Percentiles rank a stretch among this genome's conserved stretches.
Conservation (phyloP, 169 alveolate species). For the Cryptosporidium ryanae region DNA sequence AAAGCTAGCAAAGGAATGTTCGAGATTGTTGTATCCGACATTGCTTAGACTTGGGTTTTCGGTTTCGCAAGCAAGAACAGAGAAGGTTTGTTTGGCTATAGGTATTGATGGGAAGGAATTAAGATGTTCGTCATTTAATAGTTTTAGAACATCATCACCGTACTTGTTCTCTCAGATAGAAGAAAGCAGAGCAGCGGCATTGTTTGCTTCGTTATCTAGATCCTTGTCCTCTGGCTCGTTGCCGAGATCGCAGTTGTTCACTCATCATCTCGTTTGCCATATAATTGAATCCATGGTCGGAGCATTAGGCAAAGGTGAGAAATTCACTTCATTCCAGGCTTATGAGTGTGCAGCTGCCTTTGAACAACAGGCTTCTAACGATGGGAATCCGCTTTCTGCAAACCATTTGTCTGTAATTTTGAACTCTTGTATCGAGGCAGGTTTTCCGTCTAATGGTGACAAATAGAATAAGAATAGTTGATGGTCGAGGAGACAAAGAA, state of each 20-base stretch:
- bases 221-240: neutral
- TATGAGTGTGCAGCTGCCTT: constrained; percentile 70
- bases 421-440: constrained; percentile 54
- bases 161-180: constrained; percentile 23
- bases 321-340: constrained; percentile 37
- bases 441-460: constrained; percentile 11
- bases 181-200: constrained; percentile 15
- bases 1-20: constrained; percentile 32
- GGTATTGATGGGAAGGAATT: constrained; percentile 47
- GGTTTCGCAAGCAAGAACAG: constrained; percentile 38
- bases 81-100: constrained; percentile 63
- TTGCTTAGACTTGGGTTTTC: constrained; percentile 58
- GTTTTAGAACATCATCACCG: constrained; percentile 39
- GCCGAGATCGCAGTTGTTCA: neutral
- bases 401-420: constrained; percentile 12
- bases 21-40: constrained; percentile 44
- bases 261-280: constrained; percentile 48
- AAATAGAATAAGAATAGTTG: neutral
- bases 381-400: constrained; percentile 23
- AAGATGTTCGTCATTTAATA: constrained; percentile 41
- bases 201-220: constrained; percentile 10
- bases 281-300: constrained; percentile 69
- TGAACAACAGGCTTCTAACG: constrained; percentile 61
- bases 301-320: constrained; percentile 14
- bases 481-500: neutral